Base-by-base conservation (phyloP, 1,139 yeast genomes). In the Candida tetrigidarum region DNA sequence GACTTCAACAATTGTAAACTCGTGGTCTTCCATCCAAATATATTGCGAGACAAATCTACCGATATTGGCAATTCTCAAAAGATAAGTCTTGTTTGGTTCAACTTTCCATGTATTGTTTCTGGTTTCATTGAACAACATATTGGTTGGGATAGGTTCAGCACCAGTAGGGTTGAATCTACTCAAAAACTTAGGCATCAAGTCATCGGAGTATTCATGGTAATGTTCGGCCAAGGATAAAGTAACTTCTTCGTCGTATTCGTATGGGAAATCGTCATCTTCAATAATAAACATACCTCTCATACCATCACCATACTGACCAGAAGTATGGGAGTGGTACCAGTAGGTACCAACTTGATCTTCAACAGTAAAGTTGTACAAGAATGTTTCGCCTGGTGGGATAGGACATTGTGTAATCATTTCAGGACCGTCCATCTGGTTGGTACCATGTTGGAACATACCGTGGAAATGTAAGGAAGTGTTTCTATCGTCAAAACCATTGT, bases 291-390 rank as follows among this genome's bases (percentile, higher is more conserved):
- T 71, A n/a, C 84, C 91, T 60, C 95, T 76, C 63, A 86, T 67
- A 35, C 95, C 95, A 60, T 86, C 95, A 53, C 87, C 83, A 54
- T 84, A 84, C 63, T 86, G 93, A 32, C 89, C 76, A 0, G 84
- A 82, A 41, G 87, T 77, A 59, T 86, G 95, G n/a, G 91, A 83
- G 61, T 86, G 95, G 64, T 86, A 86, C 95, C 93, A 86, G 63
- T 72, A 86, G 10, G 90, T 80, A 39, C 95, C 95, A 6, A 76
- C 79, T 64, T 86, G 92, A 45, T 79, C 76, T 25, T 69, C 72
- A 27, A 84, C 83, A 3, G 82, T 78, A 58, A 86, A 86, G 60
- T 80, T 85, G 63, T 86, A 86, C 28, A 81, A 59, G 58, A 77
- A 78, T 1, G 88, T 75, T 46, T 74, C 76, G 27, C 86, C 86